Conservation (phyloP, 768 basidiomycete genomes). For the Suillus fuscotomentosus region DNA sequence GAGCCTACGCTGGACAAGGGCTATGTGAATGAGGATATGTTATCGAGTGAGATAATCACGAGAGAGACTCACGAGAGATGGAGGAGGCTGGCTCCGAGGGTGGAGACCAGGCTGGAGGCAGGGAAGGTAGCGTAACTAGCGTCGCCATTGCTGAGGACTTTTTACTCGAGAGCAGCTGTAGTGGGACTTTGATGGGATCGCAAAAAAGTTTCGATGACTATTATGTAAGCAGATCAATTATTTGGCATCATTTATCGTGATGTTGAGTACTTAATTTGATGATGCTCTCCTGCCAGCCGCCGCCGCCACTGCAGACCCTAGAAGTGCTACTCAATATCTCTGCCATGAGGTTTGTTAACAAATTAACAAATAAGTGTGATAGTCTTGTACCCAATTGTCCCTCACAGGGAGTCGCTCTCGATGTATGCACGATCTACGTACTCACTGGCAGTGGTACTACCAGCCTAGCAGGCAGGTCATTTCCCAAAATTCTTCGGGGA, state of each 20-base stretch:
- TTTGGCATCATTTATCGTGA: not conserved
- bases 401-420: not conserved
- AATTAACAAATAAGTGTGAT: not conserved
- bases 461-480: not conserved
- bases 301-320: not conserved
- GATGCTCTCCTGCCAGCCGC: not conserved
- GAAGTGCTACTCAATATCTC: not conserved
- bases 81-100: slow-evolving; percentile 16
- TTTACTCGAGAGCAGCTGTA: not conserved
- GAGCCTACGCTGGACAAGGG: slow-evolving; percentile 49
- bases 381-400: not conserved
- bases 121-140: slow-evolving; percentile 24
- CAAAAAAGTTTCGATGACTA: slow-evolving; percentile 6
- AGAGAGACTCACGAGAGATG: slow-evolving; percentile 25
- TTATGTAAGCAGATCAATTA: not conserved
- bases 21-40: slow-evolving; percentile 16
- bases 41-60: not conserved
- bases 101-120: slow-evolving; percentile 21
- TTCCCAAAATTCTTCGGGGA: not conserved
- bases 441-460: not conserved
- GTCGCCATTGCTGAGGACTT: slow-evolving; percentile 20
- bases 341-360: not conserved
- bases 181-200: not conserved
- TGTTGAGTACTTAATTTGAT: not conserved
- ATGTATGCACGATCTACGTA: not conserved